These are phyloP conservation scores for Daldinia bambusicola DNA, from an alignment of 495 filamentous ascomycete genomes.

Conservation along the genomic window DNA sequence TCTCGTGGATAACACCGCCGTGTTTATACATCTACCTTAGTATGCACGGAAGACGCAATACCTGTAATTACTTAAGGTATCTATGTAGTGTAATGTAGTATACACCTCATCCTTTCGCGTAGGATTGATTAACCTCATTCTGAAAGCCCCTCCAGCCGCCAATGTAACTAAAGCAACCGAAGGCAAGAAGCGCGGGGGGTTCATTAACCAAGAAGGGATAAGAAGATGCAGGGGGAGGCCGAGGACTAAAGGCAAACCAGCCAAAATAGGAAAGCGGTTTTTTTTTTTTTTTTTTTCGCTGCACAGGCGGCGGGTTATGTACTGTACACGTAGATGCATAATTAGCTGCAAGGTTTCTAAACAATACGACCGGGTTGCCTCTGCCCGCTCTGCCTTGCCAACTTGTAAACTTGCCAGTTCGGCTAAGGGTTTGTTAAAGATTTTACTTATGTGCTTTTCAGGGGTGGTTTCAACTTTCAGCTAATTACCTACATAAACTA, in stretches of 20 bases:
- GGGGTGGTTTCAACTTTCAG: conserved; percentile 12
- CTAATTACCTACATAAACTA: neutral
- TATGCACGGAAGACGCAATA: neutral
- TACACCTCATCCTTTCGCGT: conserved; percentile 5
- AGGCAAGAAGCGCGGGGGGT: conserved; percentile 25
- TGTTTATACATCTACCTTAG: neutral
- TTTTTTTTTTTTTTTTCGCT: conserved; percentile 14
- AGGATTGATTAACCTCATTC: conserved; percentile 22
- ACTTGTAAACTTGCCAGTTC: neutral
- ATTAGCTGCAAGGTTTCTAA: conserved; percentile 30
- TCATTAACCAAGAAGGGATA: conserved; percentile 35
- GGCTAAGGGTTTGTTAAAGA: neutral
- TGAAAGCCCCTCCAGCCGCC: conserved; percentile 35
- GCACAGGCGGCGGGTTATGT: conserved; percentile 10
- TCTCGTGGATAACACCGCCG: neutral
- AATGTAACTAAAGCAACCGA: conserved; percentile 32
- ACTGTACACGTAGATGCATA: conserved; percentile 41
- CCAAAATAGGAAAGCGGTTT: conserved; percentile 41
- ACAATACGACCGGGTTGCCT: conserved; percentile 4
- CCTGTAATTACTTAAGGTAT: neutral
- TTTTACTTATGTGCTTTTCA: conserved; percentile 16
- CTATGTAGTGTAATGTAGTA: conserved; percentile 6
- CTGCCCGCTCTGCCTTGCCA: conserved; percentile 8
- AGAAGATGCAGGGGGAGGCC: conserved; percentile 39
- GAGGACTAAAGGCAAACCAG: conserved; percentile 28